Conservation (phyloP, 805 yeast genomes). For the Saturnispora silvae region DNA sequence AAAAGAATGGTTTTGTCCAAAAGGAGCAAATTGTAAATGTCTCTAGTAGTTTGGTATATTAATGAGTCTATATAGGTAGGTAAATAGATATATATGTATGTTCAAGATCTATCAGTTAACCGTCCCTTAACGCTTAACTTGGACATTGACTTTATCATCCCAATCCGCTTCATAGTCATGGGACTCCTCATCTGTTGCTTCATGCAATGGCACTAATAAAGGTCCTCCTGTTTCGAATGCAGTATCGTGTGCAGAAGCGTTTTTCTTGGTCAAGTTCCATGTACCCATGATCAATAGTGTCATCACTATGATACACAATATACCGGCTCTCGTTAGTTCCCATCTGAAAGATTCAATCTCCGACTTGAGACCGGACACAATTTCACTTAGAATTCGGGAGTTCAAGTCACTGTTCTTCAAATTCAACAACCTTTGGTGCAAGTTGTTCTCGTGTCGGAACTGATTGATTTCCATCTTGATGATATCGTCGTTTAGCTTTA, state of each 20-base stretch:
- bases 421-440: slow-evolving; percentile 57
- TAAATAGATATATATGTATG: no score
- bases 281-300: slow-evolving; percentile 55
- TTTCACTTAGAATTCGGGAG: slow-evolving; percentile 72
- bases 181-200: slow-evolving; percentile 41
- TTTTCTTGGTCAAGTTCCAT: slow-evolving; percentile 30
- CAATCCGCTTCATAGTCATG: slow-evolving; percentile 48
- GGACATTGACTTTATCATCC: slow-evolving; percentile 28
- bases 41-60: not conserved
- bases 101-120: no score
- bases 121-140: slow-evolving; percentile 26
- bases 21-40: slow-evolving; percentile 7
- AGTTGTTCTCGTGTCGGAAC: slow-evolving; percentile 74
- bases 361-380: slow-evolving; percentile 71
- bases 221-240: slow-evolving; percentile 22
- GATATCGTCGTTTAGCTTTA: slow-evolving; percentile 57
- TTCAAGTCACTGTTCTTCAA: slow-evolving; percentile 70
- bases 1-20: slow-evolving; percentile 8
- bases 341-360: slow-evolving; percentile 85
- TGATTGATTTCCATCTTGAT: slow-evolving; percentile 72
- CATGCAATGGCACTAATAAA: slow-evolving; percentile 31
- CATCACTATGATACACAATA: slow-evolving; percentile 59
- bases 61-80: no score
- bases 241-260: slow-evolving; percentile 17
- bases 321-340: slow-evolving; percentile 86